These are phyloP conservation scores for Melocanna baccifera DNA, from an alignment of 176 grass and related monocot genomes.

Conservation along the genomic window DNA sequence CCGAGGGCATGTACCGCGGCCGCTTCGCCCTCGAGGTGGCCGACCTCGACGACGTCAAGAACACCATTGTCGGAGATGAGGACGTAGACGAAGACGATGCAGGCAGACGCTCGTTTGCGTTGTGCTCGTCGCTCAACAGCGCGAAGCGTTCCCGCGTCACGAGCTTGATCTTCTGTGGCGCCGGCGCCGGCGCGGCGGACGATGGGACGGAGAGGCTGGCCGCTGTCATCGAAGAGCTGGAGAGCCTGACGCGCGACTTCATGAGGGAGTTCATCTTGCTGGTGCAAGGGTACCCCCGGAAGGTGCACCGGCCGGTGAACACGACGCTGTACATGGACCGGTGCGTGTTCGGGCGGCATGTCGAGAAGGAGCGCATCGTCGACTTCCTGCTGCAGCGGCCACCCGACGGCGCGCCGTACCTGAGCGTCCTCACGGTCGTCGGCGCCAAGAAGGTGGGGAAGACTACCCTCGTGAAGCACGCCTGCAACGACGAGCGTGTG, in stretches of 20 bases:
- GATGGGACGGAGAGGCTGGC: neutral
- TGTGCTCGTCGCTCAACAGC: conserved; percentile 2
- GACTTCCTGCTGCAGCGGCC: conserved; percentile 17
- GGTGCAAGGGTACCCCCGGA: conserved; percentile 36
- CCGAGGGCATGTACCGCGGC: conserved; percentile 35
- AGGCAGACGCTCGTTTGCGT: neutral
- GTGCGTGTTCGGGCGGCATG: conserved; percentile 45
- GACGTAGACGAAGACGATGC: no score
- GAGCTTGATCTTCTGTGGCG: neutral
- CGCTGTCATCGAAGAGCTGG: conserved; percentile 18
- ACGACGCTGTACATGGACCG: conserved; percentile 45
- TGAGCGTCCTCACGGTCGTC: neutral
- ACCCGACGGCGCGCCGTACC: neutral
- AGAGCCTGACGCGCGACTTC: conserved; percentile 28
- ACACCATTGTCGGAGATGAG: neutral
- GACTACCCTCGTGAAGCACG: conserved; percentile 42
- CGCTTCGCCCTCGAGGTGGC: conserved; percentile 31
- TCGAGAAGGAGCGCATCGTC: conserved; percentile 42
- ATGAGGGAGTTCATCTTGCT: conserved; percentile 43
- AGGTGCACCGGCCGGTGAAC: conserved; percentile 12
- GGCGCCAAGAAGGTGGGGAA: neutral
- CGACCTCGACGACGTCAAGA: conserved; percentile 11
- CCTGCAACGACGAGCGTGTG: conserved; percentile 35
- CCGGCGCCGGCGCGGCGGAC: no score
- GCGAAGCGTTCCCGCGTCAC: conserved; percentile 32